Conservation (phyloP, 148 eudicot species). For the Fagopyrum esculentum region DNA sequence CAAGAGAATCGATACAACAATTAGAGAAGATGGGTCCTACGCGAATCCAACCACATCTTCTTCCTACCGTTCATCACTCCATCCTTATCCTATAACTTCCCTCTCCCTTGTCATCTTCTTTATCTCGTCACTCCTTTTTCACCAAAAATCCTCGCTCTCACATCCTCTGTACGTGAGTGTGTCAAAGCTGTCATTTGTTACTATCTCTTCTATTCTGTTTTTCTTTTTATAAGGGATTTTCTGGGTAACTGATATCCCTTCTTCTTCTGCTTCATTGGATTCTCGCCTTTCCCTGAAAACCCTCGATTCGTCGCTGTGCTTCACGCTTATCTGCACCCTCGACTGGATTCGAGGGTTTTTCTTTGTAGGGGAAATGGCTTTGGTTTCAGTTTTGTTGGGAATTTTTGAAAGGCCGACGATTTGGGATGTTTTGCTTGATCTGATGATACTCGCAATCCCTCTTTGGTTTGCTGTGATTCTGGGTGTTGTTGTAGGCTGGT, state of each 20-base stretch:
- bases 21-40: conserved; percentile 20
- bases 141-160: neutral
- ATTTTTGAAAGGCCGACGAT: conserved; percentile 33
- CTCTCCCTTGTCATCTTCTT: neutral
- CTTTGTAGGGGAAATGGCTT: conserved; percentile 24
- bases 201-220: neutral
- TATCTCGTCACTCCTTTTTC: neutral
- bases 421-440: conserved; percentile 25
- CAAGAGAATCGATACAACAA: neutral
- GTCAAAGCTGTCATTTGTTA: neutral
- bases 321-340: conserved; percentile 20
- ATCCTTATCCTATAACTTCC: conserved; percentile 36
- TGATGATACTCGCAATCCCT: conserved; percentile 31
- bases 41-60: conserved; percentile 24
- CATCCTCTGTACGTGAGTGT: neutral
- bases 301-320: conserved; percentile 32
- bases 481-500: conserved; percentile 80
- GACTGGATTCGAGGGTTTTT: conserved; percentile 28
- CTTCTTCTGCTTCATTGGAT: neutral
- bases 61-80: conserved; percentile 27
- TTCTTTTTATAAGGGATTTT: neutral
- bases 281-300: neutral
- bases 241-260: neutral
- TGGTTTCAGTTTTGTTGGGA: conserved; percentile 31
- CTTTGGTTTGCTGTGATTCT: conserved; percentile 74